phyloP scores from a whole-genome alignment of 2,329 filamentous ascomycete species.

The Salinomyces thailandicus region DNA sequence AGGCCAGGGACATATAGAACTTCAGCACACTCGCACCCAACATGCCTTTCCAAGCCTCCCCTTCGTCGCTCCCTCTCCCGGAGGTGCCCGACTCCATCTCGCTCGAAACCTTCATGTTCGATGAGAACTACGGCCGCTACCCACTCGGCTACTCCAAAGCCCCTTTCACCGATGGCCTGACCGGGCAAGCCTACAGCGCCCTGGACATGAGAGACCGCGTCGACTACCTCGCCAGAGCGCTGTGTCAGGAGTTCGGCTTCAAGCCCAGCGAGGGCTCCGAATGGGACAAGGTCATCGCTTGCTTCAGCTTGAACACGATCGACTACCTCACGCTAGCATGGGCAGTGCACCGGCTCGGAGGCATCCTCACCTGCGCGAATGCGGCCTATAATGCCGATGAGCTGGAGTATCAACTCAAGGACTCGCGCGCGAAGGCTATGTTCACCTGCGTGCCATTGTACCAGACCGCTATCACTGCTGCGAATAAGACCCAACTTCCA shows the following conservation, averaged over 20 bases:
- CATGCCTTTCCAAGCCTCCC: constrained; percentile 50
- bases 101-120: constrained; percentile 65
- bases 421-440: constrained; percentile 57
- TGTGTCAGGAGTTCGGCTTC: constrained; percentile 63
- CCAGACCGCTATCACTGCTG: constrained; percentile 53
- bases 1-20: too few species aligned
- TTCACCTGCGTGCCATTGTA: constrained; percentile 63
- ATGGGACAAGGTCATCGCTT: constrained; percentile 68
- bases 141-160: constrained; percentile 53
- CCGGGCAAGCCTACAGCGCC: constrained; percentile 50
- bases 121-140: constrained; percentile 58
- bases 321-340: constrained; percentile 65
- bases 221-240: constrained; percentile 55
- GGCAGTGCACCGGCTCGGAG: constrained; percentile 64
- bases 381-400: constrained; percentile 62
- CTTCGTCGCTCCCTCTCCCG: constrained; percentile 52
- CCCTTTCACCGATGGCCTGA: constrained; percentile 68
- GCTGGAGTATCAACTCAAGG: constrained; percentile 60
- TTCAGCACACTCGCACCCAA: too few species aligned
- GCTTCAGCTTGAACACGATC: constrained; percentile 77
- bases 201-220: constrained; percentile 55
- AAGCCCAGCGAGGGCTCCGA: constrained; percentile 58
- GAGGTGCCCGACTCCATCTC: constrained; percentile 64
- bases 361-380: constrained; percentile 63
- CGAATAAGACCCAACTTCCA: constrained; percentile 52